A percentile compares a stretch with the other conserved stretches of the same genome.
Evolutionary conservation across 805 yeast species (phyloP).

Genomic region (Zygoascus flipseniorum): DNA sequence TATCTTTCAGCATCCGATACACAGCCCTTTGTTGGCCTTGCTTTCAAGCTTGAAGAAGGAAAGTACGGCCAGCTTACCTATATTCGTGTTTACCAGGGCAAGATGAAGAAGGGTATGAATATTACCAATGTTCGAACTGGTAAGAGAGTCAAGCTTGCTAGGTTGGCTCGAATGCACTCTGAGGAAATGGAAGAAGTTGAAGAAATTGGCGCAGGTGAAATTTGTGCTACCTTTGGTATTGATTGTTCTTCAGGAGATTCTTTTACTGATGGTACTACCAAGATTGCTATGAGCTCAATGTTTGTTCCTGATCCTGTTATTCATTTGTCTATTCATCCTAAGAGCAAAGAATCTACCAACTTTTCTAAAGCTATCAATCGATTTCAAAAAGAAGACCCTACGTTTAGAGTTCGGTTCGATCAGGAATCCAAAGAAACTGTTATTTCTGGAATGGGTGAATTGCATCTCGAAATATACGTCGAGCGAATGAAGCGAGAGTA

Average conservation of each 20-base stretch:
- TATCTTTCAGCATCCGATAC: slow-evolving; percentile 62
- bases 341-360: slow-evolving; percentile 75
- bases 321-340: slow-evolving; percentile 83
- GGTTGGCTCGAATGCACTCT: slow-evolving; percentile 97
- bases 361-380: slow-evolving; percentile 96
- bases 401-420: slow-evolving; percentile 89
- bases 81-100: slow-evolving; percentile 95
- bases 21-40: slow-evolving; percentile 88
- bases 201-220: slow-evolving; percentile 95
- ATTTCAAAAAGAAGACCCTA: slow-evolving; percentile 98
- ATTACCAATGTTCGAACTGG: slow-evolving; percentile 87
- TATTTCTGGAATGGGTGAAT: slow-evolving; percentile 96
- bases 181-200: slow-evolving; percentile 98
- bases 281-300: slow-evolving; percentile 94
- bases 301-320: slow-evolving; percentile 98
- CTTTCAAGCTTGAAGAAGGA: slow-evolving; percentile 99
- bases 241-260: slow-evolving; percentile 99
- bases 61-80: slow-evolving; percentile 96
- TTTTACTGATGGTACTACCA: slow-evolving; percentile 73
- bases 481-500: slow-evolving; percentile 98
- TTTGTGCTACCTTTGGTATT: slow-evolving; percentile 98
- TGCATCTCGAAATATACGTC: slow-evolving; percentile 93
- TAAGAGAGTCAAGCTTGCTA: slow-evolving; percentile 83
- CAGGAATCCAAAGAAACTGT: slow-evolving; percentile 88
- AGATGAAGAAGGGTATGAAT: slow-evolving; percentile 79